Conservation (phyloP, 768 basidiomycete species). For the Epithele typhae region DNA sequence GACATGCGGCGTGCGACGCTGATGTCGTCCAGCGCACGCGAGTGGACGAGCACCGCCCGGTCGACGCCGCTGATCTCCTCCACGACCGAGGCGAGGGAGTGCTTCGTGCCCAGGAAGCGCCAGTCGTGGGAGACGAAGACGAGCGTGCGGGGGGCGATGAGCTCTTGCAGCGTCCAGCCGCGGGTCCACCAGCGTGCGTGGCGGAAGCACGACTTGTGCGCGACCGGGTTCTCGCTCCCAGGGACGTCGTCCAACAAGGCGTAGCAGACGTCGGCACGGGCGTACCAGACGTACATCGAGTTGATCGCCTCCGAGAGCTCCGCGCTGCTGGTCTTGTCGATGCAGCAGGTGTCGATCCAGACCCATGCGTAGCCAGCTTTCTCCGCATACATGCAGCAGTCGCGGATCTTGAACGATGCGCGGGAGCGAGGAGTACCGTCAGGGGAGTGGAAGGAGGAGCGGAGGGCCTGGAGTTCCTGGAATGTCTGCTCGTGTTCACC, state of each 20-base stretch:
- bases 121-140: not conserved
- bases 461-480: conserved; percentile 2
- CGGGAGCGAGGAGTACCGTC: not conserved
- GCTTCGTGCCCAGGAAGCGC: not conserved
- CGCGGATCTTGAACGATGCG: not conserved
- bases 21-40: not conserved
- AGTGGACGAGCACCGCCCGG: not conserved
- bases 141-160: not conserved
- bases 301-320: conserved; percentile 4
- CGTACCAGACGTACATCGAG: conserved; percentile 3
- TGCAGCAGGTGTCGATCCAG: conserved; percentile 5
- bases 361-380: not conserved
- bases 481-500: conserved; percentile 2
- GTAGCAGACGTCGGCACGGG: not conserved
- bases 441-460: not conserved
- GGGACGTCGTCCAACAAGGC: not conserved
- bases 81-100: not conserved
- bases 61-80: not conserved
- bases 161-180: conserved; percentile 3
- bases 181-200: not conserved
- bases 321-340: conserved; percentile 4
- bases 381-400: not conserved
- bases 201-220: not conserved
- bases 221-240: not conserved
- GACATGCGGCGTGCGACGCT: conserved; percentile 1